Percentiles rank a stretch among this genome's conserved stretches.
These are phyloP conservation scores for Trifolium dubium DNA, from an alignment of 306 rosid species.

Conservation along the genomic window DNA sequence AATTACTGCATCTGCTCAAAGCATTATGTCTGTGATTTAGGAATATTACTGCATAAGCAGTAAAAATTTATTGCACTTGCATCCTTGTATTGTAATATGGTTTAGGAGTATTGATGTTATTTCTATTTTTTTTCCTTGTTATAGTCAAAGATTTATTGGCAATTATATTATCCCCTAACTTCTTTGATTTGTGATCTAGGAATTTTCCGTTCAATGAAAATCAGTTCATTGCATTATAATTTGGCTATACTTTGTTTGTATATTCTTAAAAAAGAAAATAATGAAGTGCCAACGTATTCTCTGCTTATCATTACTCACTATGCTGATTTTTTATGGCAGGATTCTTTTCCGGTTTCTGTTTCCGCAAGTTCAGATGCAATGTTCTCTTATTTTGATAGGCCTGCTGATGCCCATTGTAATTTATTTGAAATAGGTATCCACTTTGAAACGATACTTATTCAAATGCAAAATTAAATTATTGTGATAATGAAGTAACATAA, in stretches of 20 bases:
- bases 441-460: constrained; percentile 6
- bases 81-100: constrained; percentile 8
- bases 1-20: neutral
- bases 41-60: neutral
- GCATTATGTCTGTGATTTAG: too few relatives aligned
- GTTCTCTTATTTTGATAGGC: constrained; percentile 1
- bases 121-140: constrained; percentile 15
- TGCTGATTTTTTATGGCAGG: constrained; percentile 42
- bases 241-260: neutral
- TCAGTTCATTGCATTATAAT: neutral
- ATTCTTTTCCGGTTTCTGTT: constrained; percentile 6
- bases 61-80: neutral
- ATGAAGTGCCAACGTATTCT: neutral
- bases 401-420: constrained; percentile 13
- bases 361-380: constrained; percentile 12
- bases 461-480: too few relatives aligned
- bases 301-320: constrained; percentile 12
- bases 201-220: constrained; percentile 29
- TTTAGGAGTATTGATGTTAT: constrained; percentile 1
- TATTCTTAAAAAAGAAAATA: constrained; percentile 10
- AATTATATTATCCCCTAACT: constrained; percentile 5
- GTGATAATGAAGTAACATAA: neutral
- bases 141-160: constrained; percentile 7
- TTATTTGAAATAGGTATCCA: constrained; percentile 40
- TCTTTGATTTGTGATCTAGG: neutral